These are phyloP conservation scores for Pinus taeda DNA, from an alignment of 75 land plant genomes.

Conservation along the genomic window DNA sequence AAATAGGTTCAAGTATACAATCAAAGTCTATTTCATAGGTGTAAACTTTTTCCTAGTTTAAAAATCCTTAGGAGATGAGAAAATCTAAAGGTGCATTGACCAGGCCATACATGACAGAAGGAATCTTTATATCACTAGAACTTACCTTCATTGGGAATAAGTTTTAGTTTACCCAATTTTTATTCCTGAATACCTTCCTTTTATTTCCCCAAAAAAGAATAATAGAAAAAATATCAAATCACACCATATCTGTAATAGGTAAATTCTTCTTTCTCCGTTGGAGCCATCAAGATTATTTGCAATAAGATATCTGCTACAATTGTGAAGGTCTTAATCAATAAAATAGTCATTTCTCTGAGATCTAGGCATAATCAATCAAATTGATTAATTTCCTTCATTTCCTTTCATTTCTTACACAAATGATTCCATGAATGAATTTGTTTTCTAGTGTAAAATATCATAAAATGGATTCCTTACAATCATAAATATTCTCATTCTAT, in stretches of 20 bases:
- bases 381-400: background rate
- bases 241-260: slow-evolving; percentile 2
- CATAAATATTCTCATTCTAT: no score
- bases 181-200: no score
- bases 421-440: no score
- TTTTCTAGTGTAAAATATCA: no score
- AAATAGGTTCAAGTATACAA: background rate
- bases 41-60: no score
- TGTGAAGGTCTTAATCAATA: background rate
- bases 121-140: background rate
- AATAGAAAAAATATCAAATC: background rate
- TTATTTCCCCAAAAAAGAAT: background rate
- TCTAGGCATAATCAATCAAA: background rate
- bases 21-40: no score
- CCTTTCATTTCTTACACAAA: background rate
- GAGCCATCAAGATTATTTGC: background rate
- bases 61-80: background rate
- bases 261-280: background rate
- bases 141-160: background rate
- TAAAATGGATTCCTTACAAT: no score
- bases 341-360: background rate
- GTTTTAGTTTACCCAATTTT: background rate
- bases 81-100: background rate
- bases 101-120: background rate
- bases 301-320: slow-evolving; percentile 1